These are phyloP conservation scores for Leccinum variicolor DNA, from an alignment of 768 basidiomycete species.

Conservation along the genomic window DNA sequence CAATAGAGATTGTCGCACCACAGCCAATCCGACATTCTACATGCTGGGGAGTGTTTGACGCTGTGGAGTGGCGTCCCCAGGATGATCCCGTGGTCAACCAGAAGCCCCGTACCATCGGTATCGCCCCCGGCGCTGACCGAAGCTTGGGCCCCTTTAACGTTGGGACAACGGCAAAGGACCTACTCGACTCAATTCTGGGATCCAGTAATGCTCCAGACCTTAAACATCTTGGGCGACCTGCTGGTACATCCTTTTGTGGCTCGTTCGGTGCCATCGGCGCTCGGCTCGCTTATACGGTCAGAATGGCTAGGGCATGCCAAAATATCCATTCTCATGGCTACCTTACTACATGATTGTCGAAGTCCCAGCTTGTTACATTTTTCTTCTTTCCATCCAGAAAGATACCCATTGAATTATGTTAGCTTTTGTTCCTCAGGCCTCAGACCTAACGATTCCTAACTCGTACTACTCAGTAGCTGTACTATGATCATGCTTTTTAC, in stretches of 20 bases:
- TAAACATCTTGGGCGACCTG: slow-evolving; percentile 5
- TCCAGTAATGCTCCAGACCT: slow-evolving; percentile 5
- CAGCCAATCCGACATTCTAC: slow-evolving; percentile 10
- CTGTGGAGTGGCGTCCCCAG: slow-evolving; percentile 28
- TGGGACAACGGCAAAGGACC: slow-evolving; percentile 23
- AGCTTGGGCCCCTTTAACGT: background rate
- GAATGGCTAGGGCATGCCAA: slow-evolving; percentile 14
- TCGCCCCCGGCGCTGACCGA: slow-evolving; percentile 27
- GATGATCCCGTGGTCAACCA: slow-evolving; percentile 30
- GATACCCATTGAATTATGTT: background rate
- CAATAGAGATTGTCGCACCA: slow-evolving; percentile 11
- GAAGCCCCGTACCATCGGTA: slow-evolving; percentile 24
- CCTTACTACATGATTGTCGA: background rate
- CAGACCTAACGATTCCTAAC: background rate
- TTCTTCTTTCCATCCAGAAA: background rate
- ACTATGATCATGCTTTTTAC: background rate
- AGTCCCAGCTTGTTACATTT: background rate
- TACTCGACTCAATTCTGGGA: slow-evolving; percentile 28
- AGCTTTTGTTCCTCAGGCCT: background rate
- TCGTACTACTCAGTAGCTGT: too few species aligned
- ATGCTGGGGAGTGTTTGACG: slow-evolving; percentile 10
- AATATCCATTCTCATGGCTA: slow-evolving; percentile 17
- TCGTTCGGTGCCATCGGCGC: slow-evolving; percentile 23
- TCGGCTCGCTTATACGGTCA: slow-evolving; percentile 21
- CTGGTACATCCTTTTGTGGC: slow-evolving; percentile 24